A percentile compares a stretch with the other conserved stretches of the same genome.
Conservation (phyloP, 1,284 basidiomycete genomes). For the Anthracocystis walkeri region DNA sequence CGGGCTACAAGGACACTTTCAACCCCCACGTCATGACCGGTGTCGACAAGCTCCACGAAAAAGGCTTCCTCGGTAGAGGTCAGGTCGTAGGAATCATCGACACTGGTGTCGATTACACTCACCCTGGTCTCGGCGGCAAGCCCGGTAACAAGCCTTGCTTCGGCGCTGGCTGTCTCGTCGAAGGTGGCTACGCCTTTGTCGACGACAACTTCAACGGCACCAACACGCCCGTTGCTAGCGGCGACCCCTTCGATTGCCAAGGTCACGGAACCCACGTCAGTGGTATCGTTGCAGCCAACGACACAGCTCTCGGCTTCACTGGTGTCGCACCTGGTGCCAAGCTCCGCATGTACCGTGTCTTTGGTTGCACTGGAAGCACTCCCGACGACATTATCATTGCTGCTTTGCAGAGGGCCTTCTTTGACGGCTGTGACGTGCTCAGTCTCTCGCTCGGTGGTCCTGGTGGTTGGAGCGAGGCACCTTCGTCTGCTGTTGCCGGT, state of each 20-base stretch:
- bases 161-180: slow-evolving; percentile 52
- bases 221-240: slow-evolving; percentile 66
- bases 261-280: slow-evolving; percentile 74
- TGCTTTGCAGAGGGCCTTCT: slow-evolving; percentile 63
- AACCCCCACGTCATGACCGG: slow-evolving; percentile 64
- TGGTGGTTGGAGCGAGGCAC: slow-evolving; percentile 46
- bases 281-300: slow-evolving; percentile 77
- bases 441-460: slow-evolving; percentile 76
- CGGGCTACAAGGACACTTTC: slow-evolving; percentile 49
- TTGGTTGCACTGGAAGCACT: slow-evolving; percentile 69
- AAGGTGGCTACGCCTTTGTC: slow-evolving; percentile 55
- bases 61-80: slow-evolving; percentile 73
- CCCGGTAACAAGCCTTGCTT: slow-evolving; percentile 53
- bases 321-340: slow-evolving; percentile 56
- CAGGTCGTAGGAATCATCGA: slow-evolving; percentile 74
- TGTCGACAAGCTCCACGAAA: slow-evolving; percentile 73
- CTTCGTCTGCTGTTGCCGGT: slow-evolving; percentile 42
- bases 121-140: slow-evolving; percentile 75
- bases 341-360: slow-evolving; percentile 70
- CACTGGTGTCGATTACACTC: slow-evolving; percentile 75
- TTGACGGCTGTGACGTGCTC: slow-evolving; percentile 73
- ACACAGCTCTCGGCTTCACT: slow-evolving; percentile 63
- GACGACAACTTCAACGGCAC: slow-evolving; percentile 70
- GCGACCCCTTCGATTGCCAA: slow-evolving; percentile 70
- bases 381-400: slow-evolving; percentile 70